Evolutionary conservation across 208 protist species (phyloP).

Genomic region (Dictyostelium gargantuum): DNA sequence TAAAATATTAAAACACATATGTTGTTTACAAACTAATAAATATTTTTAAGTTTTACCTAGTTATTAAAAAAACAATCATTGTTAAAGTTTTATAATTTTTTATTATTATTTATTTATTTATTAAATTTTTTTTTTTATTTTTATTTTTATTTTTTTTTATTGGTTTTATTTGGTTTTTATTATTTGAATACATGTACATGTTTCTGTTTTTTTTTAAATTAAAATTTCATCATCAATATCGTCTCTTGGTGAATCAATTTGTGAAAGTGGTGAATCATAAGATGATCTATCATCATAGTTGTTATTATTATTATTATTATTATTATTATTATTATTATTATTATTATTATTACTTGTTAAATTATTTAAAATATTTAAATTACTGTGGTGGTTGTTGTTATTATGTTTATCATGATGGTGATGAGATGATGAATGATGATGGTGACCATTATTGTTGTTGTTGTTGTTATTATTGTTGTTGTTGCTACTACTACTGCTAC

Average conservation of each 20-base stretch:
- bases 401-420: background rate
- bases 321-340: background rate
- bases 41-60: no score
- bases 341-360: background rate
- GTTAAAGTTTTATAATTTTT: background rate
- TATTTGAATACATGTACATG: no score
- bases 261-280: background rate
- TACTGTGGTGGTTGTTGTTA: background rate
- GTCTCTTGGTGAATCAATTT: constrained; percentile 5
- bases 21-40: no score
- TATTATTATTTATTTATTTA: background rate
- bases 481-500: background rate
- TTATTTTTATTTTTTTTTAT: background rate
- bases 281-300: background rate
- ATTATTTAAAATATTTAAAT: background rate
- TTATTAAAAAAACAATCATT: no score
- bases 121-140: background rate
- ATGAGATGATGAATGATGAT: background rate
- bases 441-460: background rate
- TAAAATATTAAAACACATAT: no score
- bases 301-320: background rate
- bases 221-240: constrained; percentile 2
- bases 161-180: no score
- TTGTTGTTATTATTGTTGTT: background rate
- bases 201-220: no score